These are phyloP conservation scores for Gynostemma pentaphyllum DNA, from an alignment of 306 rosid species.

Conservation along the genomic window DNA sequence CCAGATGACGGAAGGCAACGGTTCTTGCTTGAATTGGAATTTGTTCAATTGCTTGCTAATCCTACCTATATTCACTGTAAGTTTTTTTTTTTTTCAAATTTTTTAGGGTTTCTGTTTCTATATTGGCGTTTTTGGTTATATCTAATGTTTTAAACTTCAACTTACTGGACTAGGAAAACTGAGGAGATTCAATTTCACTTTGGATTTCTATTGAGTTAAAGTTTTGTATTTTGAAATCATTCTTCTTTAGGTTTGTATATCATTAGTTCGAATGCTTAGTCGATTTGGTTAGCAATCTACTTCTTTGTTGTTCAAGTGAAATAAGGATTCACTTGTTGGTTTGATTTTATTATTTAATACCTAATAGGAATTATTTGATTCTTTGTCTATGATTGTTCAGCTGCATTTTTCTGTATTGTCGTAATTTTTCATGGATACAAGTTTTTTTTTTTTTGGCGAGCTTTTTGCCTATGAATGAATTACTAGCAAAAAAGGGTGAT, in stretches of 20 bases:
- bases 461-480: too few relatives aligned
- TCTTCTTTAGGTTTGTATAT: too few relatives aligned
- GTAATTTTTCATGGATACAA: not conserved
- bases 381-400: not conserved
- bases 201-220: not conserved
- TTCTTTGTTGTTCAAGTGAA: not conserved
- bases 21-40: slow-evolving; percentile 87
- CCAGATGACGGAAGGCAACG: slow-evolving; percentile 90
- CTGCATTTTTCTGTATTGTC: not conserved
- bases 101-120: not conserved
- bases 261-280: too few relatives aligned
- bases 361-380: not conserved
- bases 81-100: slow-evolving; percentile 12
- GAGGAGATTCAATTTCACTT: slow-evolving; percentile 1
- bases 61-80: slow-evolving; percentile 91
- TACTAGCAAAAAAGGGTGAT: too few relatives aligned
- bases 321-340: not conserved
- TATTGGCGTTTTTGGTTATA: not conserved
- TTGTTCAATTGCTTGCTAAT: slow-evolving; percentile 86
- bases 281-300: too few relatives aligned
- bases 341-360: not conserved
- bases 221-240: too few relatives aligned
- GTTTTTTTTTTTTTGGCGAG: too few relatives aligned
- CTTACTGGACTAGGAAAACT: too few relatives aligned
- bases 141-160: not conserved